These are phyloP conservation scores for Deuterostichococcus epilithicus DNA, from an alignment of 139 green algal species.

Conservation along the genomic window DNA sequence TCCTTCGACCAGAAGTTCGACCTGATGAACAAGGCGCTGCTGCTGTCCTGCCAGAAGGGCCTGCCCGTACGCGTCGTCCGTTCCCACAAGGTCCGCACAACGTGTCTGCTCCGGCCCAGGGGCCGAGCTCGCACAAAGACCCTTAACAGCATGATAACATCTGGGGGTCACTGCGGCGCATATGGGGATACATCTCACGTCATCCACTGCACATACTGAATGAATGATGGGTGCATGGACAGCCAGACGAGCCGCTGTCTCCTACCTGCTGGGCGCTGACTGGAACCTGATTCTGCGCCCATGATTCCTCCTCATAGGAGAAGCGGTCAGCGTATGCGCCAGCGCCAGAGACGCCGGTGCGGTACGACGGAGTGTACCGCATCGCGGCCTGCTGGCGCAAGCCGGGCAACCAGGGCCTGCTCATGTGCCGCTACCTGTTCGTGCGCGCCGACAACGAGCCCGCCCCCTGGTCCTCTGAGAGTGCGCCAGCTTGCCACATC, in stretches of 20 bases:
- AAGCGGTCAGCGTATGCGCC: slow-evolving; percentile 91
- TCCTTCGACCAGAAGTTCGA: slow-evolving; percentile 86
- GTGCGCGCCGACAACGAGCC: slow-evolving; percentile 89
- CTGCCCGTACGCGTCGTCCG: slow-evolving; percentile 89
- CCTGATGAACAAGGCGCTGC: slow-evolving; percentile 85
- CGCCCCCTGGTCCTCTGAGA: slow-evolving; percentile 78
- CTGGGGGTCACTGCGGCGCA: too few relatives aligned
- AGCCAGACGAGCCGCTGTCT: too few relatives aligned
- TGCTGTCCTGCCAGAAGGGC: slow-evolving; percentile 75
- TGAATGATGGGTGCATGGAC: too few relatives aligned
- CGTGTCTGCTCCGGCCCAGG: background rate
- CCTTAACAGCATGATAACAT: background rate
- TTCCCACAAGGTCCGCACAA: slow-evolving; percentile 51
- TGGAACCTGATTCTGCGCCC: too few relatives aligned
- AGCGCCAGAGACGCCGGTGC: slow-evolving; percentile 58
- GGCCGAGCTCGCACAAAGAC: background rate
- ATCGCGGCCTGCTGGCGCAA: slow-evolving; percentile 88
- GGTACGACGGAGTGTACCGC: slow-evolving; percentile 94
- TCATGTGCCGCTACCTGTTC: slow-evolving; percentile 93
- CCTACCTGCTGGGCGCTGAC: too few relatives aligned
- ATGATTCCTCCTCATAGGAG: slow-evolving; percentile 71
- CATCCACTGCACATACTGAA: too few relatives aligned
- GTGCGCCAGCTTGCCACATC: too few relatives aligned
- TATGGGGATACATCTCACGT: too few relatives aligned
- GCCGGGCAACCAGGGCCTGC: slow-evolving; percentile 61